Percentiles rank a stretch among this genome's conserved stretches.
Conservation (phyloP, 371 early-diverging fungal species). For the Mucor mucedo region DNA sequence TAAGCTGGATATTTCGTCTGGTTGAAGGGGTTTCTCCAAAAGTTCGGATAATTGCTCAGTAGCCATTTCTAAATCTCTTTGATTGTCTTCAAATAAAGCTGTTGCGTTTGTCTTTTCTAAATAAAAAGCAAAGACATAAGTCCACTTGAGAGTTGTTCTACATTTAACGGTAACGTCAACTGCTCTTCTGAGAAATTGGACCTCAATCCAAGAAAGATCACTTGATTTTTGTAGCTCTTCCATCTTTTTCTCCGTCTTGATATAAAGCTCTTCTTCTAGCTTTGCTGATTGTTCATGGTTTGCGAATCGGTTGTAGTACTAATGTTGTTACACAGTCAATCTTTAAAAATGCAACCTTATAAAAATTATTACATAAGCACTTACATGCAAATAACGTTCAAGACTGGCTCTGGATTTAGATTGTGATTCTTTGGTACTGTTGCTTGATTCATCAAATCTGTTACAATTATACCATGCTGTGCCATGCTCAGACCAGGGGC, state of each 20-base stretch:
- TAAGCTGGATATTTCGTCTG: slow-evolving; percentile 74
- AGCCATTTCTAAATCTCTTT: slow-evolving; percentile 93
- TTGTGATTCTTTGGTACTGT: slow-evolving; percentile 74
- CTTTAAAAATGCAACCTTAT: neutral
- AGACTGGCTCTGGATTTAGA: slow-evolving; percentile 81
- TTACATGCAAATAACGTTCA: slow-evolving; percentile 93
- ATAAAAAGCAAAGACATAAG: slow-evolving; percentile 95
- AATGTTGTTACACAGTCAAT: slow-evolving; percentile 1
- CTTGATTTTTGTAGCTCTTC: slow-evolving; percentile 89
- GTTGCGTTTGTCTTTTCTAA: slow-evolving; percentile 82
- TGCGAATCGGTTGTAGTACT: slow-evolving; percentile 94
- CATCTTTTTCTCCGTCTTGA: slow-evolving; percentile 92
- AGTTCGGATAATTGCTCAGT: slow-evolving; percentile 90
- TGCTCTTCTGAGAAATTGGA: slow-evolving; percentile 92
- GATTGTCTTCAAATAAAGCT: slow-evolving; percentile 92
- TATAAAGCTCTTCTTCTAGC: slow-evolving; percentile 83
- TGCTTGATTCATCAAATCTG: slow-evolving; percentile 84
- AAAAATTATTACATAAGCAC: slow-evolving; percentile 16
- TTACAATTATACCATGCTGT: slow-evolving; percentile 89
- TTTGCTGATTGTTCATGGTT: slow-evolving; percentile 96
- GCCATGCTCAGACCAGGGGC: slow-evolving; percentile 92
- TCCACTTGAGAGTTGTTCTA: slow-evolving; percentile 94
- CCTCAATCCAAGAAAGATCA: slow-evolving; percentile 96
- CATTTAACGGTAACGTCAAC: slow-evolving; percentile 88
- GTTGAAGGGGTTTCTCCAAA: slow-evolving; percentile 78